Conservation (phyloP, 2,329 filamentous ascomycete genomes). For the Penicillium italicum region DNA sequence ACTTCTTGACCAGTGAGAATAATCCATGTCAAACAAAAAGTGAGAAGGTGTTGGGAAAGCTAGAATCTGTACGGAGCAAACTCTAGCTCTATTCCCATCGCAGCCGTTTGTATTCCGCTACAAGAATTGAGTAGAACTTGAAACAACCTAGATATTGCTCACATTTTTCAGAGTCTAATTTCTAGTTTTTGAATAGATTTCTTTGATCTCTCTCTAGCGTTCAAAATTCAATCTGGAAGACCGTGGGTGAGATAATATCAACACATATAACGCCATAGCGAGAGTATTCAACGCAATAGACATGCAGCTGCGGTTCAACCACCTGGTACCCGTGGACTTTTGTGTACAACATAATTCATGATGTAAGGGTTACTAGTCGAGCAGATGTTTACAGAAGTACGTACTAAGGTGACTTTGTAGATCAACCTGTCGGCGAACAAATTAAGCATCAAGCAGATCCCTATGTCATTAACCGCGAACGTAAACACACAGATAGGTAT, state of each 20-base stretch:
- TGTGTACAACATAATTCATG: background rate
- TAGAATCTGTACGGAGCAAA: background rate
- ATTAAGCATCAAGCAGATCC: background rate
- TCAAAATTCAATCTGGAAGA: background rate
- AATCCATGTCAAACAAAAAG: background rate
- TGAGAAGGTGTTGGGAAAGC: background rate
- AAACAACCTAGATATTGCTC: background rate
- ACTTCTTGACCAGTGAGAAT: background rate
- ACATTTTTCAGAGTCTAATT: fast-evolving
- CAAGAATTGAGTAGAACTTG: background rate
- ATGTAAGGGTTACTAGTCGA: background rate
- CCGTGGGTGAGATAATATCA: too few relatives aligned
- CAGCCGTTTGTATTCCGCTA: background rate
- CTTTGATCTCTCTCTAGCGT: background rate
- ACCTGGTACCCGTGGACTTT: background rate
- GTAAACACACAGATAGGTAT: background rate
- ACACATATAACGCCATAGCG: background rate
- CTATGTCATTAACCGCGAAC: background rate
- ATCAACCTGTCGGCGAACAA: background rate
- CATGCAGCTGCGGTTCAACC: background rate
- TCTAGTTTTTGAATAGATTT: background rate
- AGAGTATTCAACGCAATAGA: background rate
- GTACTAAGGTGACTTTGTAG: background rate
- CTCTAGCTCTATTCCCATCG: background rate
- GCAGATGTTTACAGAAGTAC: background rate